phyloP scores from a whole-genome alignment of 2,329 filamentous ascomycete species.

The Penicillium sp. region DNA sequence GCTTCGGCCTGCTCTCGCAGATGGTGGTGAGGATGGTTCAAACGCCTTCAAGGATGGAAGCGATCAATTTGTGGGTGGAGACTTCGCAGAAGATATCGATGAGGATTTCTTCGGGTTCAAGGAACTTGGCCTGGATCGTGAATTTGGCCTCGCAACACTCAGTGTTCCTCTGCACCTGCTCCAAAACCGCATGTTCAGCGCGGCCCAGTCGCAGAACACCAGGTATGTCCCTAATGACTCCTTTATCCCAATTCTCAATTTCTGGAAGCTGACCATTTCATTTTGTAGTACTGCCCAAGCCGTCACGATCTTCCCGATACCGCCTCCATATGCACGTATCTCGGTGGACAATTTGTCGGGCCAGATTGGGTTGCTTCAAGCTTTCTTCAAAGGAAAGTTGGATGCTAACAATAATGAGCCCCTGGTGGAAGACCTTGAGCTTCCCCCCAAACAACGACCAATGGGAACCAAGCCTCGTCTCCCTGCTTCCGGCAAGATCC shows the following conservation, averaged over 20 bases:
- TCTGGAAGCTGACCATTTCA: background rate
- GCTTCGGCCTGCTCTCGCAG: conserved; percentile 82
- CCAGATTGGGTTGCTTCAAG: conserved; percentile 85
- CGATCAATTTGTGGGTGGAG: conserved; percentile 93
- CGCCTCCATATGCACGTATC: conserved; percentile 74
- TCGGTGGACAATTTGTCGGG: conserved; percentile 75
- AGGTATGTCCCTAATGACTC: conserved; percentile 46
- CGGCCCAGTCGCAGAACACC: conserved; percentile 76
- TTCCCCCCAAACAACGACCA: conserved; percentile 84
- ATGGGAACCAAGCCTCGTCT: conserved; percentile 49
- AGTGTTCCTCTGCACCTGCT: conserved; percentile 93
- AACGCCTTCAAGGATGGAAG: conserved; percentile 94
- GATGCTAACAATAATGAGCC: conserved; percentile 81
- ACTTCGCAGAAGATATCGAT: conserved; percentile 96
- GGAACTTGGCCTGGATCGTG: conserved; percentile 86
- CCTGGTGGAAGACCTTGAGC: conserved; percentile 89
- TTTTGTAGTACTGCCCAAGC: conserved; percentile 44
- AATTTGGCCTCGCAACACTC: conserved; percentile 84
- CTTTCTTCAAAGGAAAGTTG: conserved; percentile 89
- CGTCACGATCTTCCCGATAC: conserved; percentile 64
- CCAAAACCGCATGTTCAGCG: conserved; percentile 84
- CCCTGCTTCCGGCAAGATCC: conserved; percentile 52
- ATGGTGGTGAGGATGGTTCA: conserved; percentile 80
- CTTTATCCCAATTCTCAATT: background rate
- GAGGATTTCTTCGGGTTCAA: conserved; percentile 99